Evolutionary conservation across 805 yeast species (phyloP), one percentile per base, ranked within the genome.

Genomic region (Tetrapisispora arboricola): DNA sequence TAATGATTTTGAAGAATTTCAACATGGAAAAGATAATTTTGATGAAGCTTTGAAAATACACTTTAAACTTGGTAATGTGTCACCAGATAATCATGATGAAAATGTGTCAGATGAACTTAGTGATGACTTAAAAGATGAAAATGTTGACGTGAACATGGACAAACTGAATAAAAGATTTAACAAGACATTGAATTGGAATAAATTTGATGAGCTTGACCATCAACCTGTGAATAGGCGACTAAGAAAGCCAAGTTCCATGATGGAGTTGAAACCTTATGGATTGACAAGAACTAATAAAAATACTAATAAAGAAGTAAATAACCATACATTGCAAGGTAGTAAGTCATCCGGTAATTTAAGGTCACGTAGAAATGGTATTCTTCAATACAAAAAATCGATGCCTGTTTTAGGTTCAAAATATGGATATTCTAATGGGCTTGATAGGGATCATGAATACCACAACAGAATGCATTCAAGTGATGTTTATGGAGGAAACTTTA

Each of bases 241-340:
- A 11, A 51, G 52, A 35, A 61, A 60, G 33, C 63, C 60, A 2
- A 51, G 54, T 30, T 60, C 64, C 0, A 58, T 60, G 63, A 44
- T 54, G 49, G 55, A 59, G 20, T 41, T 60, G 30, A 53, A 58
- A 32, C 31, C 49, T 21, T 38, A 36, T 16, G 16, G 8, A 28
- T 34, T 34, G 13, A 34, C 37, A 10, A 34, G n/a, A 6, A 6
- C 18, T 8, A 15, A 34, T 16, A 28, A 29, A 25, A n/a, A 19
- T 22, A 24, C 18, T 7, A 27, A 28, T 24, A 27, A 35, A 27
- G 33, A 20, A 21, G 32, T 19, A 37, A 21, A 11, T 20, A 15
- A 19, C n/a, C 20, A 40, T 17, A 42, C 34, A 38, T 40, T 58
- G 25, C 50, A 54, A 18, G 54, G 46, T 39, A 58, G 61, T 35